Percentiles rank a stretch among this genome's conserved stretches.
Evolutionary conservation across 768 basidiomycete genomes (phyloP).

Genomic region (Mycena crocata): DNA sequence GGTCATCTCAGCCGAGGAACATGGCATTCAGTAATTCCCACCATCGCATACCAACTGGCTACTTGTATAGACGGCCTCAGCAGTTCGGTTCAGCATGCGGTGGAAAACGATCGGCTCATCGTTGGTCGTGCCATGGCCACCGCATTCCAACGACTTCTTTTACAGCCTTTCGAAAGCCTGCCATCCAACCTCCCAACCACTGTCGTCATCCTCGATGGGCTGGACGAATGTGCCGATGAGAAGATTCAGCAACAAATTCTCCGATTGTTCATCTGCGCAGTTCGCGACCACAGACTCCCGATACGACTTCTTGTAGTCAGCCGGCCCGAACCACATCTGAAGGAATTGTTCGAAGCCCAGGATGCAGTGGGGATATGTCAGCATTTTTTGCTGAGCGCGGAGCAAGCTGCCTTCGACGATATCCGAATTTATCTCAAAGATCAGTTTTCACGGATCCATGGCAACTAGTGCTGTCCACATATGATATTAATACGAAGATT

Average conservation of each 20-base stretch:
- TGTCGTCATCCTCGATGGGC: background rate
- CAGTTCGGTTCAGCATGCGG: too few species aligned
- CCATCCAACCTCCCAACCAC: too few species aligned
- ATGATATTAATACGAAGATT: too few species aligned
- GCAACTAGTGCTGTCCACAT: too few species aligned
- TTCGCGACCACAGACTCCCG: background rate
- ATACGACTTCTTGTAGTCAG: background rate
- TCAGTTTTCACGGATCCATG: background rate
- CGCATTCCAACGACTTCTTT: too few species aligned
- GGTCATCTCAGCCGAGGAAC: background rate
- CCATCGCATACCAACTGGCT: background rate
- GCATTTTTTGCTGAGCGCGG: background rate
- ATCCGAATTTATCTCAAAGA: background rate
- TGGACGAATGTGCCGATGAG: conserved; percentile 6
- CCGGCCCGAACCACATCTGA: background rate
- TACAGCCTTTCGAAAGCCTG: too few species aligned
- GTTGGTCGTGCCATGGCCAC: too few species aligned
- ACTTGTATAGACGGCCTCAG: background rate
- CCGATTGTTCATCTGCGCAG: background rate
- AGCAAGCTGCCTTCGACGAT: background rate
- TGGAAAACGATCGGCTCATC: too few species aligned
- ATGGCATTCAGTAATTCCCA: background rate
- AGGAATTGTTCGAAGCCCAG: background rate
- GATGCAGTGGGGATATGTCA: background rate
- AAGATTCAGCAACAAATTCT: background rate